These are phyloP conservation scores for Didymellaceae sp. DNA, from an alignment of 2,329 filamentous ascomycete species.

Conservation along the genomic window DNA sequence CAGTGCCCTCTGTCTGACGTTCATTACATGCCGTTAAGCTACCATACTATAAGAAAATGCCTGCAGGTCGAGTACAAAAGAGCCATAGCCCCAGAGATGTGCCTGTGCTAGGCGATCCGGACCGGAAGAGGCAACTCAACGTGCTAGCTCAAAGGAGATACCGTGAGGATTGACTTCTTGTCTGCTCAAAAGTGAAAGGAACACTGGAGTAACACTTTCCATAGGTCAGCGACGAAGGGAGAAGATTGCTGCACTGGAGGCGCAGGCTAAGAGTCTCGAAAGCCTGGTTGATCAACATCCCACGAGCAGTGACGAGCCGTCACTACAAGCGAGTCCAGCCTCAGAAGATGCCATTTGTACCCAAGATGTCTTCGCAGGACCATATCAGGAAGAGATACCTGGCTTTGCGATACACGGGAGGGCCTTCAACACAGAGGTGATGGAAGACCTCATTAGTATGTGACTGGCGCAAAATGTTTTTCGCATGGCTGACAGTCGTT, in stretches of 20 bases:
- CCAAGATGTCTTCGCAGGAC: background rate
- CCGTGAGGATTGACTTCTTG: slow-evolving; percentile 20
- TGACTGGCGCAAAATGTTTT: background rate
- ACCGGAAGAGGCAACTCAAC: slow-evolving; percentile 41
- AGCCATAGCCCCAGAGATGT: slow-evolving; percentile 28
- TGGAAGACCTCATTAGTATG: slow-evolving; percentile 2
- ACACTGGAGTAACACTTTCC: background rate
- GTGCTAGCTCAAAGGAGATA: slow-evolving; percentile 43
- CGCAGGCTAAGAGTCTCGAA: slow-evolving; percentile 20
- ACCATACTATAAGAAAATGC: slow-evolving; percentile 29
- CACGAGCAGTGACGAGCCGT: background rate
- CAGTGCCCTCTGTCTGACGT: background rate
- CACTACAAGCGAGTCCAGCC: background rate
- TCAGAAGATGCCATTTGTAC: background rate
- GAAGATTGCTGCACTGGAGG: slow-evolving; percentile 35
- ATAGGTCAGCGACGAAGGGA: slow-evolving; percentile 36
- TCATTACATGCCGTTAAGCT: slow-evolving; percentile 16
- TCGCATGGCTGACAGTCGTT: background rate
- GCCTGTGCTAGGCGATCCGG: slow-evolving; percentile 35
- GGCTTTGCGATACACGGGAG: background rate
- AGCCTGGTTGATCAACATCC: background rate
- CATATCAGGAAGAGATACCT: background rate
- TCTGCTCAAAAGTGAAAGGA: too few species aligned
- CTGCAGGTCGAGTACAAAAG: slow-evolving; percentile 28
- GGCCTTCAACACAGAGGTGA: background rate